Conservation (phyloP, 2,329 filamentous ascomycete species). For the Orbilia brochopaga region DNA sequence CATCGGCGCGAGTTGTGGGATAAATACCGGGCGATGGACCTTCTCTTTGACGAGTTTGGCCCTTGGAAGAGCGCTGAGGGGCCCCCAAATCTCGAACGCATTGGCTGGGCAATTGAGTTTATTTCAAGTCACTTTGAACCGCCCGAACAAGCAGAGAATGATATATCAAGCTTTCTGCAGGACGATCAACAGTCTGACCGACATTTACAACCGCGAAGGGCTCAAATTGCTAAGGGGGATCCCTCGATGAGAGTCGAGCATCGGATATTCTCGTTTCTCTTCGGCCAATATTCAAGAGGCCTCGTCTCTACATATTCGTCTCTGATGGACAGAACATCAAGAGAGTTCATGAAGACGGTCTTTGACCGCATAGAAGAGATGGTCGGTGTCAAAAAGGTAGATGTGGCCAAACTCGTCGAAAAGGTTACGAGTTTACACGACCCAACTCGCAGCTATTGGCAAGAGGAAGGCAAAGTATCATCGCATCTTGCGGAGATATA, state of each 20-base stretch:
- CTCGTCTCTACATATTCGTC: neutral
- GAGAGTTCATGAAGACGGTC: neutral
- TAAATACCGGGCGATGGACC: neutral
- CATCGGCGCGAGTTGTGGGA: neutral
- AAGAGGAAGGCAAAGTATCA: neutral
- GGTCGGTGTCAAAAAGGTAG: neutral
- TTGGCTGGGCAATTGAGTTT: neutral
- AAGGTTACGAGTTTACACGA: neutral
- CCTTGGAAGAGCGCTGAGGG: neutral
- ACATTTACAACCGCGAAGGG: neutral
- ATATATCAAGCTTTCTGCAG: neutral
- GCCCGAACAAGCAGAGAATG: neutral
- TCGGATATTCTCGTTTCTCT: neutral
- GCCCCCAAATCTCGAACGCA: neutral
- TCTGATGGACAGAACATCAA: neutral
- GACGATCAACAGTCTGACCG: neutral
- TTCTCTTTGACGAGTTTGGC: neutral
- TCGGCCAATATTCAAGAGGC: neutral
- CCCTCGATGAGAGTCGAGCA: neutral
- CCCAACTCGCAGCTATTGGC: neutral
- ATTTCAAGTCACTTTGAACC: neutral
- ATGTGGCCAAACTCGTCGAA: neutral
- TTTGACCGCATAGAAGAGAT: neutral
- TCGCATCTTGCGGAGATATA: neutral
- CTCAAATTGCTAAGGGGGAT: neutral